Evolutionary conservation across 1,284 basidiomycete species (phyloP).

Genomic region (Moniliophthora roreri): DNA sequence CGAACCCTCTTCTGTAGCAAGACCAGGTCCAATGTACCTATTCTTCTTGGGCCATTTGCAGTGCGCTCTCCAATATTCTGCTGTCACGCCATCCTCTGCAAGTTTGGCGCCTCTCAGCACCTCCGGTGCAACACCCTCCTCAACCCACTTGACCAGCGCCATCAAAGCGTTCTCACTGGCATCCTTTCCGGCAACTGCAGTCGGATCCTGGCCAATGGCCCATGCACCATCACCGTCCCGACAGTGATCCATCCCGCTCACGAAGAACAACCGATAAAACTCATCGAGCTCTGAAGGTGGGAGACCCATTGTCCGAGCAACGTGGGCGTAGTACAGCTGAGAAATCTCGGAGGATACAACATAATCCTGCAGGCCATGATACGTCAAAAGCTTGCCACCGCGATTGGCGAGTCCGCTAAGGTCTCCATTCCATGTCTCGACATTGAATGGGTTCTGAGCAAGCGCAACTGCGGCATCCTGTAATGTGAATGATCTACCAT

Average conservation of each 20-base stretch:
- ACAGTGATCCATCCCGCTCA: slow-evolving; percentile 20
- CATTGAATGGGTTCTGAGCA: slow-evolving; percentile 15
- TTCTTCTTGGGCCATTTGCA: slow-evolving; percentile 19
- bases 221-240: slow-evolving; percentile 15
- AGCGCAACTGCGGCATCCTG: slow-evolving; percentile 4
- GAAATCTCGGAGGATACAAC: slow-evolving; percentile 18
- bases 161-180: slow-evolving; percentile 13
- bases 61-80: slow-evolving; percentile 11
- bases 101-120: slow-evolving; percentile 15
- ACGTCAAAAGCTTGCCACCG: slow-evolving; percentile 20
- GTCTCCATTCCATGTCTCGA: slow-evolving; percentile 20
- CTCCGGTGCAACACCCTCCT: slow-evolving; percentile 17
- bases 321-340: slow-evolving; percentile 17
- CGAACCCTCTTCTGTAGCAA: no score
- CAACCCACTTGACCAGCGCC: slow-evolving; percentile 19
- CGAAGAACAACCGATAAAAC: slow-evolving; percentile 17
- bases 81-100: slow-evolving; percentile 10
- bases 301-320: neutral
- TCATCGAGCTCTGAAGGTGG: slow-evolving; percentile 11
- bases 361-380: slow-evolving; percentile 20
- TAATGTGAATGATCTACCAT: slow-evolving; percentile 7
- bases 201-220: slow-evolving; percentile 10
- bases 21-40: slow-evolving; percentile 13
- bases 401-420: slow-evolving; percentile 17
- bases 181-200: no score